These are phyloP conservation scores for Diophrys appendiculata DNA, from an alignment of 73 alveolate species.

Conservation along the genomic window DNA sequence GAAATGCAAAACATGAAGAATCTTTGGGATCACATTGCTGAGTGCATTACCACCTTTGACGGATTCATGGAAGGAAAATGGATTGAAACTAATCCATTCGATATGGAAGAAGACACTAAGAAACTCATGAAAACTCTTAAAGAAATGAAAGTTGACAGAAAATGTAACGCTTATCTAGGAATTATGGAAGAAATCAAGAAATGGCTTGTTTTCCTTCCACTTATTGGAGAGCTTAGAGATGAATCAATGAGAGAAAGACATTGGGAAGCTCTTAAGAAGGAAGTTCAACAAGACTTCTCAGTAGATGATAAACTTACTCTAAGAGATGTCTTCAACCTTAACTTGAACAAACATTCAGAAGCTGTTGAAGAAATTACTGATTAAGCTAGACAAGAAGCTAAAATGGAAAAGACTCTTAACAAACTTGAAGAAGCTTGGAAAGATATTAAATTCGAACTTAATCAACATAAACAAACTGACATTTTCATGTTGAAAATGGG, in stretches of 20 bases:
- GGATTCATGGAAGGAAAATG: conserved; percentile 91
- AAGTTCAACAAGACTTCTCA: conserved; percentile 54
- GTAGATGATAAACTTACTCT: conserved; percentile 66
- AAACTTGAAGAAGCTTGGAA: conserved; percentile 97
- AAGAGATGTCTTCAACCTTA: conserved; percentile 78
- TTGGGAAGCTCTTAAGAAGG: conserved; percentile 76
- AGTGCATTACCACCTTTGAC: conserved; percentile 78
- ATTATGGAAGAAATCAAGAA: conserved; percentile 81
- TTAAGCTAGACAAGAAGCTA: conserved; percentile 99
- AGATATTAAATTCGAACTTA: conserved; percentile 76
- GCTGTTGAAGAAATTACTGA: conserved; percentile 85
- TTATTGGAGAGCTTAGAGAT: conserved; percentile 75
- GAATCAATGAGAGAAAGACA: conserved; percentile 84
- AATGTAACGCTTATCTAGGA: conserved; percentile 93
- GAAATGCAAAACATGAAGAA: conserved; percentile 87
- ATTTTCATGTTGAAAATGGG: conserved; percentile 88
- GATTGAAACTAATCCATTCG: conserved; percentile 94
- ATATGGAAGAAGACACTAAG: conserved; percentile 97
- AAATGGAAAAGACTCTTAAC: conserved; percentile 98
- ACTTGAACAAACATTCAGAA: conserved; percentile 75
- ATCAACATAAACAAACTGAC: conserved; percentile 90
- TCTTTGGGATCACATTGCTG: conserved; percentile 93
- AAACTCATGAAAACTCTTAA: conserved; percentile 74
- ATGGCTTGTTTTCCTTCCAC: conserved; percentile 84
- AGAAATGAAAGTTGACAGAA: conserved; percentile 92